Conservation (phyloP, 345 rosid genomes). For the Eucalyptus polybractea region DNA sequence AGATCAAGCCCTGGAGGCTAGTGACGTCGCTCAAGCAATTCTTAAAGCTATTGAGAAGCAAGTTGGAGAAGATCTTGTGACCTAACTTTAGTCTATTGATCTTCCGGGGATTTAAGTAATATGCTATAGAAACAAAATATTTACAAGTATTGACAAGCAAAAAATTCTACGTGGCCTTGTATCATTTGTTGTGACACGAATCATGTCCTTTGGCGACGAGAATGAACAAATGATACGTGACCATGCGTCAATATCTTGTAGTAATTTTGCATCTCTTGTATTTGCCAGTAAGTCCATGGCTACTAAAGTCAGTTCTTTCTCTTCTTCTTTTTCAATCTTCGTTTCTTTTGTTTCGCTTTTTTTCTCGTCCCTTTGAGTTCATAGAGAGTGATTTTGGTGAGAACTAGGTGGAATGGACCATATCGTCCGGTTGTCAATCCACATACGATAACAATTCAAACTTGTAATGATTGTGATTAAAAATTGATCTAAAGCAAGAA, state of each 20-base stretch:
- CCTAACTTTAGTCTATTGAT: neutral
- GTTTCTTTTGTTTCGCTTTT: neutral
- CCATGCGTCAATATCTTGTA: neutral
- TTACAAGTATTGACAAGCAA: neutral
- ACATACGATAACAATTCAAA: neutral
- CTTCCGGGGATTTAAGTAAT: neutral
- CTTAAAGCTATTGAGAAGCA: conserved; percentile 27
- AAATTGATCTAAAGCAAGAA: neutral
- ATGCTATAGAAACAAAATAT: neutral
- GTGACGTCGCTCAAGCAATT: conserved; percentile 25
- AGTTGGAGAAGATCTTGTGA: neutral
- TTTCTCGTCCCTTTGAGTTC: neutral
- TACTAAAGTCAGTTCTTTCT: neutral
- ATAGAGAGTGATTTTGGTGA: neutral
- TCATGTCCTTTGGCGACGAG: neutral
- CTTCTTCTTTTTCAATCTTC: neutral
- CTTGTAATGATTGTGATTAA: neutral
- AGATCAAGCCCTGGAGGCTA: conserved; percentile 15
- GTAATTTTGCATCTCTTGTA: neutral
- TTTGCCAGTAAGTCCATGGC: neutral
- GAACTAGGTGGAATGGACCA: neutral
- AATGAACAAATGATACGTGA: neutral
- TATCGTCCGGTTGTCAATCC: neutral
- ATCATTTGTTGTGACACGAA: neutral
- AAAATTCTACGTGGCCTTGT: neutral